These are phyloP conservation scores for Corymbia maculata DNA, from an alignment of 345 rosid genomes.

Conservation along the genomic window DNA sequence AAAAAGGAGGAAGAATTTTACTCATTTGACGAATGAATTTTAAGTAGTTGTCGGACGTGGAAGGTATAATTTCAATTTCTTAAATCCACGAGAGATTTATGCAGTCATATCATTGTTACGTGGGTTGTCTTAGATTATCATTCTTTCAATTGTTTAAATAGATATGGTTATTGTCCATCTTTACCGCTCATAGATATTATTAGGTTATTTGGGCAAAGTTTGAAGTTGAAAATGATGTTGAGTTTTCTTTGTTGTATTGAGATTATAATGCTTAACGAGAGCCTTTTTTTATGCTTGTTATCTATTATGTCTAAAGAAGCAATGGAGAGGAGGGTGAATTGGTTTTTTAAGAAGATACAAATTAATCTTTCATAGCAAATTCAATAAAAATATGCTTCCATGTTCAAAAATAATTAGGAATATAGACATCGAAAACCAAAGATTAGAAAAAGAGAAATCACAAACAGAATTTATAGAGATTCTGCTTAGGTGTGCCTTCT, in stretches of 20 bases:
- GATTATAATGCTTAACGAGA: background rate
- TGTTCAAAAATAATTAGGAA: background rate
- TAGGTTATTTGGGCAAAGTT: background rate
- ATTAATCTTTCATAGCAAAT: too few species aligned
- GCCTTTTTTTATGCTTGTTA: background rate
- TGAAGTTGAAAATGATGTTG: background rate
- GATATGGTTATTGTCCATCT: background rate
- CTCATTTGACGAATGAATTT: background rate
- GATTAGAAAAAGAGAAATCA: background rate
- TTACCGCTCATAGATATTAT: too few species aligned
- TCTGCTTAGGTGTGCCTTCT: background rate
- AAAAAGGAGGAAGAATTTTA: too few species aligned
- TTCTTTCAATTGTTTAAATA: background rate
- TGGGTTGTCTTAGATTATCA: background rate
- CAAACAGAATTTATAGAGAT: background rate
- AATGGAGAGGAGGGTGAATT: background rate
- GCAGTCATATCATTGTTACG: background rate
- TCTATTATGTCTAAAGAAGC: background rate
- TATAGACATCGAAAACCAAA: background rate
- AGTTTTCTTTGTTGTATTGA: background rate
- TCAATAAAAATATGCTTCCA: background rate
- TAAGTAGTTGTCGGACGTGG: too few species aligned
- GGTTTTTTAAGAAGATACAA: too few species aligned
- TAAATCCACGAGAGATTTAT: background rate
- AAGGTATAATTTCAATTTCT: too few species aligned